Percentiles rank a stretch among this genome's conserved stretches.
Conservation (phyloP, 495 filamentous ascomycete species). For the Hypoxylon perforatum region DNA sequence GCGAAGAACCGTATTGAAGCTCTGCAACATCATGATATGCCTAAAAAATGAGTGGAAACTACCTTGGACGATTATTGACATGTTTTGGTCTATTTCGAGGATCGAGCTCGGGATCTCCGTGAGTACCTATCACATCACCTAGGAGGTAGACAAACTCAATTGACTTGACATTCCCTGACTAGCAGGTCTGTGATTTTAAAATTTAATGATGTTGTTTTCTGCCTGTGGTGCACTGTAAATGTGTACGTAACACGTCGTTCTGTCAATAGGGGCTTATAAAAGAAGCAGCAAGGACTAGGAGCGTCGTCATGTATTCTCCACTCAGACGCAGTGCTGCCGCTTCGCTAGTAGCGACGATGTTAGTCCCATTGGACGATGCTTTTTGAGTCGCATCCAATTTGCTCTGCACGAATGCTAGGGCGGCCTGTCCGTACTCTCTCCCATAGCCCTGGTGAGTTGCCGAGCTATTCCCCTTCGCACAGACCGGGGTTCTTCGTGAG, state of each 20-base stretch:
- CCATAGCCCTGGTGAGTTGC: conserved; percentile 69
- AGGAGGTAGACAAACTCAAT: too few species aligned
- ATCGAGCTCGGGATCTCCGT: too few species aligned
- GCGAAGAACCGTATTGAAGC: too few species aligned
- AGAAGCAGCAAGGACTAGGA: conserved; percentile 5
- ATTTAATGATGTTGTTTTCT: too few species aligned
- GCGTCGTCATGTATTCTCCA: conserved; percentile 1
- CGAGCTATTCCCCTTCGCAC: conserved; percentile 65
- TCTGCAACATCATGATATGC: too few species aligned
- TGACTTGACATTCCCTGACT: too few species aligned
- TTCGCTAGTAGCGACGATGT: neutral
- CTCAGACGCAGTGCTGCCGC: neutral
- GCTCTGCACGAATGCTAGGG: conserved; percentile 63
- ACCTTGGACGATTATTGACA: too few species aligned
- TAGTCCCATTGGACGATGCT: conserved; percentile 4
- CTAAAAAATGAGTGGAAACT: too few species aligned
- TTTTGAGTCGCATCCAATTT: conserved; percentile 48
- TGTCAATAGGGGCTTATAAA: neutral
- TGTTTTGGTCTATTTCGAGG: too few species aligned
- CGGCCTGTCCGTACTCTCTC: conserved; percentile 62
- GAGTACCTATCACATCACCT: too few species aligned
- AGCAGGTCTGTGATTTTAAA: too few species aligned
- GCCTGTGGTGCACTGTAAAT: neutral
- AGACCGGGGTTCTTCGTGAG: conserved; percentile 69
- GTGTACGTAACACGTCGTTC: too few species aligned